These are phyloP conservation scores for Trichoderma parareesei DNA, from an alignment of 495 filamentous ascomycete species.

Conservation along the genomic window DNA sequence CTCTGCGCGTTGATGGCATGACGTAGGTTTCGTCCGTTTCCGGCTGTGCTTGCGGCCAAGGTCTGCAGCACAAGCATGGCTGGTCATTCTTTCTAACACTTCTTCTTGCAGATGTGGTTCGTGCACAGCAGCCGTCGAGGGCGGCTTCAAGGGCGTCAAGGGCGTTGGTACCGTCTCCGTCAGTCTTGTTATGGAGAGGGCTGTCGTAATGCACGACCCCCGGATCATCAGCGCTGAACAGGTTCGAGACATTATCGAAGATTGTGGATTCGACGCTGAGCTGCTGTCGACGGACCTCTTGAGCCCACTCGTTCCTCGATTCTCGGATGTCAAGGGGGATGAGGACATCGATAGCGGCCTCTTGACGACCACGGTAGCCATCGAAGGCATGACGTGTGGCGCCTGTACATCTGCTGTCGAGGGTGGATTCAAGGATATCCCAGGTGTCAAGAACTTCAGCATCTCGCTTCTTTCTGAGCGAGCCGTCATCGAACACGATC, in stretches of 20 bases:
- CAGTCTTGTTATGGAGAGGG: constrained; percentile 85
- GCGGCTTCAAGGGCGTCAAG: constrained; percentile 69
- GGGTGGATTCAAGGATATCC: constrained; percentile 66
- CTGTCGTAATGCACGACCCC: constrained; percentile 84
- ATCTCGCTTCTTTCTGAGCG: constrained; percentile 89
- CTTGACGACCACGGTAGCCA: constrained; percentile 62
- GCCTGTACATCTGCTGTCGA: constrained; percentile 91
- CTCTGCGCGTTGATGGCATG: constrained; percentile 83
- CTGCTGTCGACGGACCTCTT: constrained; percentile 75
- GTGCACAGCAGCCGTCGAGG: constrained; percentile 81
- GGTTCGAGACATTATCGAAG: constrained; percentile 81
- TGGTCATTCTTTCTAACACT: constrained; percentile 15
- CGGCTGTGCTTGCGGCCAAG: background rate
- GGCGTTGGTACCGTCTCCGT: constrained; percentile 80
- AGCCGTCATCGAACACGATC: constrained; percentile 81
- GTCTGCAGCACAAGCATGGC: constrained; percentile 5
- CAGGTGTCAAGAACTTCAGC: constrained; percentile 79
- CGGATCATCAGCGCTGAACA: constrained; percentile 60
- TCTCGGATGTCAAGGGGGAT: constrained; percentile 15
- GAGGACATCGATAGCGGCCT: constrained; percentile 24
- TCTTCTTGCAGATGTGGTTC: constrained; percentile 53
- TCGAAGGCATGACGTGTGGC: constrained; percentile 96
- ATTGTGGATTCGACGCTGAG: constrained; percentile 88
- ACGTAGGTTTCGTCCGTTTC: constrained; percentile 43
- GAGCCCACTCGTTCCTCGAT: constrained; percentile 27